Conservation (phyloP, 2,329 filamentous ascomycete genomes). For the Pezicula radicicola region DNA sequence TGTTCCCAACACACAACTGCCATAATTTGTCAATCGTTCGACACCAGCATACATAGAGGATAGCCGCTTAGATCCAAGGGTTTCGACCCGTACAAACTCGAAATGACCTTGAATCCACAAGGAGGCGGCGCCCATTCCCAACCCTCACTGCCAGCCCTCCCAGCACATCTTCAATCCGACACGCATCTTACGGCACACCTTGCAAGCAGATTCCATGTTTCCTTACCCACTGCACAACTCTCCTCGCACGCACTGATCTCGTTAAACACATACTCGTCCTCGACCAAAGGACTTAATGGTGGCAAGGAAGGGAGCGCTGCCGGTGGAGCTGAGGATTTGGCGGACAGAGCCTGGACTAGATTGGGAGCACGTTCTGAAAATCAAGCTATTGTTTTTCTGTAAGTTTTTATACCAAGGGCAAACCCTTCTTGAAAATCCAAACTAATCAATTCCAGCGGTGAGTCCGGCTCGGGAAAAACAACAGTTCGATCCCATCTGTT, state of each 20-base stretch:
- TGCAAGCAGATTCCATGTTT: conserved; percentile 87
- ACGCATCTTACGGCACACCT: conserved; percentile 79
- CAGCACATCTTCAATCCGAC: conserved; percentile 76
- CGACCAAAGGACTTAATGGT: conserved; percentile 84
- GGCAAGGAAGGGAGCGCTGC: conserved; percentile 88
- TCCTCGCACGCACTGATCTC: conserved; percentile 90
- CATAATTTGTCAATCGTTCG: not conserved
- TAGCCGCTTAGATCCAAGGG: conserved; percentile 7
- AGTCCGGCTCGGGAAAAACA: conserved; percentile 95
- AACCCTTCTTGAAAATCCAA: conserved; percentile 11
- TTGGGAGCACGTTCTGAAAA: conserved; percentile 88
- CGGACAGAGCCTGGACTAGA: conserved; percentile 79
- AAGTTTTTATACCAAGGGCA: conserved; percentile 38
- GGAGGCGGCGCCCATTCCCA: conserved; percentile 65
- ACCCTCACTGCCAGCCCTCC: conserved; percentile 82
- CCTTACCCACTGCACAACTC: conserved; percentile 80
- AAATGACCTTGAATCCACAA: conserved; percentile 52
- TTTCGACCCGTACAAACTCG: conserved; percentile 29
- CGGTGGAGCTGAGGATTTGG: conserved; percentile 89
- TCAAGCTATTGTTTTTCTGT: conserved; percentile 91
- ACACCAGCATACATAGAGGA: conserved; percentile 4
- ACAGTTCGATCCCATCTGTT: conserved; percentile 88
- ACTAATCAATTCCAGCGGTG: conserved; percentile 59
- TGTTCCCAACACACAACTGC: not conserved
- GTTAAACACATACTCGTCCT: conserved; percentile 91